Conservation (phyloP, 352 stramenopile genomes). For the Labyrinthula sp. region DNA sequence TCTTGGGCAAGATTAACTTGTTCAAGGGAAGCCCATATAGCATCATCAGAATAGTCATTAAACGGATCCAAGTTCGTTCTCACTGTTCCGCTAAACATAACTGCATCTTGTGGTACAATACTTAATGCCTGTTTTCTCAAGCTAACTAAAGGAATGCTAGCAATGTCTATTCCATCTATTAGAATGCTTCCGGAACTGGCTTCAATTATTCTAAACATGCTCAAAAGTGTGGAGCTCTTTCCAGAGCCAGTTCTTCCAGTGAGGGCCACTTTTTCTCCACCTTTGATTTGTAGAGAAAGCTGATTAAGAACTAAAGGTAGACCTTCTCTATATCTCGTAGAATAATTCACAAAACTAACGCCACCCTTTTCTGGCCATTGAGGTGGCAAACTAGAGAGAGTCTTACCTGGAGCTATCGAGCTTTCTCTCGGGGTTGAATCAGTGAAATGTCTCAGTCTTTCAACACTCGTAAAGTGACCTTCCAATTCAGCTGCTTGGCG, state of each 20-base stretch:
- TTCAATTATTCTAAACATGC: slow-evolving; percentile 46
- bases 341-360: slow-evolving; percentile 16
- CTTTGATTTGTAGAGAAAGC: slow-evolving; percentile 34
- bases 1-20: slow-evolving; percentile 37
- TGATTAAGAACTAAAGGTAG: slow-evolving; percentile 33
- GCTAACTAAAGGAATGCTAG: slow-evolving; percentile 41
- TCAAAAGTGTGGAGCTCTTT: slow-evolving; percentile 43
- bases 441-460: slow-evolving; percentile 28
- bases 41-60: slow-evolving; percentile 44
- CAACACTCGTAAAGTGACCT: slow-evolving; percentile 30
- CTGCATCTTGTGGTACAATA: slow-evolving; percentile 48
- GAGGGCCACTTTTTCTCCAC: slow-evolving; percentile 34
- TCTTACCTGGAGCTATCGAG: neutral
- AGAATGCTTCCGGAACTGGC: slow-evolving; percentile 37
- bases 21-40: slow-evolving; percentile 59
- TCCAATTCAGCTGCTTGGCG: slow-evolving; percentile 29
- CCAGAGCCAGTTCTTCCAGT: slow-evolving; percentile 47
- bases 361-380: slow-evolving; percentile 19
- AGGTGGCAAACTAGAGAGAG: neutral
- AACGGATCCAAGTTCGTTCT: slow-evolving; percentile 53
- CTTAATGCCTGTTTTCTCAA: slow-evolving; percentile 37
- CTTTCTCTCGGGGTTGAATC: slow-evolving; percentile 22
- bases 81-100: slow-evolving; percentile 46
- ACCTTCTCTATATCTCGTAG: slow-evolving; percentile 20
- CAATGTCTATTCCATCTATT: slow-evolving; percentile 45